Base-by-base conservation (phyloP, 129 eudicot genomes). In the Artemisia annua region DNA sequence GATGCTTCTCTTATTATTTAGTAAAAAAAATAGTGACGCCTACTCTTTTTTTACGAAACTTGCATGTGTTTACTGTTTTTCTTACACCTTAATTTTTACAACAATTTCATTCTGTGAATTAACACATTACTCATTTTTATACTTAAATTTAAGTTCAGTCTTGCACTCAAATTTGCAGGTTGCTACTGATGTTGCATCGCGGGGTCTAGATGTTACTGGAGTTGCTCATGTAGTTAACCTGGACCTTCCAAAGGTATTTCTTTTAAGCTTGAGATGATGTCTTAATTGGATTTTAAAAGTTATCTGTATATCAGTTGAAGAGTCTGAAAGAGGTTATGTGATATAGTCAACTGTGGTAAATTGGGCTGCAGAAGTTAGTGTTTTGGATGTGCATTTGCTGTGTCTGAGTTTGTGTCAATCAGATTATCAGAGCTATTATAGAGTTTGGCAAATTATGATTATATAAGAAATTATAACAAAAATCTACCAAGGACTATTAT, bases 111-210 rank as follows among this genome's bases (percentile, higher is more conserved):
- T 13, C 32, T 12, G 20, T 18, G 28, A 46, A 17, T 44, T 46
- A 1, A 46, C 26, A 6, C 17, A 30, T 58, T n/a, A 28, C 5
- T 51, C 35, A 17, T 35, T 16, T 17, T 3, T 54, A 19, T 35
- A 18, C n/a, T 3, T 11, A 6, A 10, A 51, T 51, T 9, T 50
- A 24, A 15, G n/a, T 55, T 56, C 14, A 7, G 5, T 64, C 28
- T 56, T 76, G 22, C 57, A 22, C 57, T 72, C 17, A 17, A n/a
- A 66, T 76, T 63, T 80, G 80, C 88, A 90, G 96, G 96, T 90
- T 79, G 96, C 96, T 20, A 90, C 96, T 15, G 96, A 90, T 74
- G 93, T 90, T 81, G 96, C 96, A 70, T 90, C 96, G 55, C 88
- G 96, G 32, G 96, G 96, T 66, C 82, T 90, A 69, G 96, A 90